Conservation (phyloP, 2,329 filamentous ascomycete species). For the Chrysosporium queenslandicum region DNA sequence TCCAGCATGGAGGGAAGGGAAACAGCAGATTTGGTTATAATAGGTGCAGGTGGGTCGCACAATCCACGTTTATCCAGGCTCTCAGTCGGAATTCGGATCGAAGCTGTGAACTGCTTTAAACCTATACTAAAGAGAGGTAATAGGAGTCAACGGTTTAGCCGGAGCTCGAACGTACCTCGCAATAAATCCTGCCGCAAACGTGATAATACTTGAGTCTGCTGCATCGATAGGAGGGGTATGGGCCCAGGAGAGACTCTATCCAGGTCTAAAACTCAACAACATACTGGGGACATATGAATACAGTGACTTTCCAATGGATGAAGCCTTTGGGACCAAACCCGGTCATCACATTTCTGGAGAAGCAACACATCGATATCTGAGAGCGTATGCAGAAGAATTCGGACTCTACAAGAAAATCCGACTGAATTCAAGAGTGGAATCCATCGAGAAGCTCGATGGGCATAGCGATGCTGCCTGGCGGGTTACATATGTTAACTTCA, state of each 20-base stretch:
- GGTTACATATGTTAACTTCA: slow-evolving; percentile 17
- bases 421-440: slow-evolving; percentile 42
- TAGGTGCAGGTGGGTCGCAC: slow-evolving; percentile 10
- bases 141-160: slow-evolving; percentile 43
- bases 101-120: not conserved
- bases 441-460: slow-evolving; percentile 28
- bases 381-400: slow-evolving; percentile 46
- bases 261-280: slow-evolving; percentile 63
- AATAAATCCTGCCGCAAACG: slow-evolving; percentile 46
- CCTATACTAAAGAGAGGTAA: slow-evolving; percentile 31
- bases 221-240: slow-evolving; percentile 58
- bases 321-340: slow-evolving; percentile 39
- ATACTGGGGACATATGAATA: slow-evolving; percentile 63
- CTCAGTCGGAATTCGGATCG: not conserved
- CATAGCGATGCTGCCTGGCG: slow-evolving; percentile 26
- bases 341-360: slow-evolving; percentile 52
- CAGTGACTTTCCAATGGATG: slow-evolving; percentile 61
- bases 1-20: slow-evolving; percentile 8
- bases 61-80: not conserved
- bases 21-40: slow-evolving; percentile 7
- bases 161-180: slow-evolving; percentile 53
- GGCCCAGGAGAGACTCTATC: slow-evolving; percentile 55
- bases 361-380: slow-evolving; percentile 49
- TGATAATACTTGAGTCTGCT: slow-evolving; percentile 51
- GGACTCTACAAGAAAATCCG: slow-evolving; percentile 40